Conservation (phyloP, 805 yeast genomes). For the Suhomyces prunicola region DNA sequence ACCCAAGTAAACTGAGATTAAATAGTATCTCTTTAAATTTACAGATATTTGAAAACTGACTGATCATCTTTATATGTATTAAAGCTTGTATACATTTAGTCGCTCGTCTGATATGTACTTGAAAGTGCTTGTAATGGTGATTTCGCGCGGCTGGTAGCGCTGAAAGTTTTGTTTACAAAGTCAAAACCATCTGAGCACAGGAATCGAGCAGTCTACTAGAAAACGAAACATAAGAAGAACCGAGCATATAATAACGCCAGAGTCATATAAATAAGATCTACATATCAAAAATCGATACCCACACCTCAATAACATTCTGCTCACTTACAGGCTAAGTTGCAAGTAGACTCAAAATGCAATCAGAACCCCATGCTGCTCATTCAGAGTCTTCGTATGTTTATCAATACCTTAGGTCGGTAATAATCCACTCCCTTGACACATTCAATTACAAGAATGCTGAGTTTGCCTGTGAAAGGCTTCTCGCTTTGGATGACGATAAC, state of each 20-base stretch:
- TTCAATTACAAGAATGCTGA: slow-evolving; percentile 74
- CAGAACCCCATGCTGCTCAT: slow-evolving; percentile 8
- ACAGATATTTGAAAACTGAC: not conserved
- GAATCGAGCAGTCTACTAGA: not conserved
- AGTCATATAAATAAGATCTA: not conserved
- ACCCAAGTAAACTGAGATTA: not conserved
- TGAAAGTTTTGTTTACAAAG: not conserved
- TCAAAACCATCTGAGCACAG: not conserved
- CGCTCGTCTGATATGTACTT: too few relatives aligned
- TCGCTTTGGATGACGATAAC: slow-evolving; percentile 58
- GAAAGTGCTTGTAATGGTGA: not conserved
- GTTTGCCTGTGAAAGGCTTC: slow-evolving; percentile 77
- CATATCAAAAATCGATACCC: not conserved
- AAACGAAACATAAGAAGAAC: not conserved
- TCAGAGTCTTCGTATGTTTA: slow-evolving; percentile 20
- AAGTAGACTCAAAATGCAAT: slow-evolving; percentile 8
- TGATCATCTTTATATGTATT: not conserved
- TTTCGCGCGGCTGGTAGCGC: not conserved
- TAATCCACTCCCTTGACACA: slow-evolving; percentile 70
- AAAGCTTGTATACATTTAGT: too few relatives aligned
- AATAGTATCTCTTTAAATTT: not conserved
- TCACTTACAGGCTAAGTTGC: not conserved
- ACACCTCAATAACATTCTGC: not conserved
- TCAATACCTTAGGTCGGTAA: slow-evolving; percentile 51
- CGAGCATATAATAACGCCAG: not conserved